A percentile compares a stretch with the other conserved stretches of the same genome.
Evolutionary conservation across 2,329 filamentous ascomycete species (phyloP).

Genomic region (Monilinia polystroma): DNA sequence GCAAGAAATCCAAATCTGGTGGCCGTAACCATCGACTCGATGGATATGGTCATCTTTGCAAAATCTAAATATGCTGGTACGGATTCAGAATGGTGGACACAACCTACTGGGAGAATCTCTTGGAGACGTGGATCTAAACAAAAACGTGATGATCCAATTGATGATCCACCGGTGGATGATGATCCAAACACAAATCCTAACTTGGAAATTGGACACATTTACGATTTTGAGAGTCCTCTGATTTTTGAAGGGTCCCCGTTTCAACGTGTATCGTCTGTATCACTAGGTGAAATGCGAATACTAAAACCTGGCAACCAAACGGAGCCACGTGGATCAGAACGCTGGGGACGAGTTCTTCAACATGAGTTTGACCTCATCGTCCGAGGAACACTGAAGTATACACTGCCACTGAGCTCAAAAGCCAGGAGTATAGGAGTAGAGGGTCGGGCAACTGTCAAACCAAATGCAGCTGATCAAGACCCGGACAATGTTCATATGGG

Average conservation of each 20-base stretch:
- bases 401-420: slow-evolving; percentile 60
- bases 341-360: slow-evolving; percentile 88
- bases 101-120: slow-evolving; percentile 37
- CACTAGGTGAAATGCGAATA: slow-evolving; percentile 80
- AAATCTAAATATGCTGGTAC: slow-evolving; percentile 86
- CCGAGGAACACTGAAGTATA: slow-evolving; percentile 84
- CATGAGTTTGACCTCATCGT: slow-evolving; percentile 94
- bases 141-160: slow-evolving; percentile 37
- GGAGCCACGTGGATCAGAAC: slow-evolving; percentile 72
- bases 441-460: slow-evolving; percentile 59
- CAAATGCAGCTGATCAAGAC: slow-evolving; percentile 46
- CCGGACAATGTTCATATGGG: slow-evolving; percentile 36
- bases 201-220: slow-evolving; percentile 87
- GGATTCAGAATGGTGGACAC: slow-evolving; percentile 55
- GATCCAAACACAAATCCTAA: slow-evolving; percentile 69
- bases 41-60: slow-evolving; percentile 91
- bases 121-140: slow-evolving; percentile 40
- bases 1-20: slow-evolving; percentile 94
- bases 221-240: slow-evolving; percentile 81
- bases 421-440: slow-evolving; percentile 60
- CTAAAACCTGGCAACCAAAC: slow-evolving; percentile 84
- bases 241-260: slow-evolving; percentile 89
- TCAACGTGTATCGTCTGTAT: slow-evolving; percentile 67
- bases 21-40: slow-evolving; percentile 77
- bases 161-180: slow-evolving; percentile 50